Evolutionary conservation across 371 early-diverging fungal genomes (phyloP), one percentile per base, ranked within the genome.

Genomic region (Mucor circinelloides): DNA sequence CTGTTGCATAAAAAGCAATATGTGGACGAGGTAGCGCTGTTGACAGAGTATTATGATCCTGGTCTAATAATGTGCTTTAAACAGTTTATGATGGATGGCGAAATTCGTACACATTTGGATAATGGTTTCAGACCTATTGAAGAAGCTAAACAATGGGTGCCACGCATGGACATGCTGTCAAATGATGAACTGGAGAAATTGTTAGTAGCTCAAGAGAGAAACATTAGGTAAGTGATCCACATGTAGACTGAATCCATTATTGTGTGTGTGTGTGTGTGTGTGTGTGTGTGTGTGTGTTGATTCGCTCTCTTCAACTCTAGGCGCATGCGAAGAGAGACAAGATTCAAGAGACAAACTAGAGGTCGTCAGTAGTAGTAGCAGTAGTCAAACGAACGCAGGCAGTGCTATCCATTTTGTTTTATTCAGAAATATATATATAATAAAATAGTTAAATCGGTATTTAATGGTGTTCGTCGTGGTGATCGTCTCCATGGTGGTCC

Each of bases 111-210:
- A 15, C 82, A 87, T 7, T 64, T 89, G 28, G 74, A 75, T 3
- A 77, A 78, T 17, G 88, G 85, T 0, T 91, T 92, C 66, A 81
- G 95, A 38, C 74, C 79, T 19, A 76, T 84, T 25, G 89, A 90
- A 48, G 86, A 90, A 60, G 92, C 89, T 6, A 89, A 87, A 31
- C 80, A 82, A 4, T 97, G 95, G 95, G 85, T 87, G 5, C 96
- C 97, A 6, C 87, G 87, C 15, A 75, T 97, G 67, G 91, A 93
- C 58, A 85, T 87, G 46, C 72, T 97, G 63, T 86, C 91, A 0
- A 85, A 92, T 42, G 94, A 93, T 63, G 95, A 95, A 58, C 72
- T 94, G 8, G 95, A 95, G 57, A 90, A 90, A 69, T 80, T 92
- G 58, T 63, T 89, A 65, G 85, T 93, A 60, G 90, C 92, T 71